phyloP scores from a whole-genome alignment of 2,329 filamentous ascomycete species.

The Beauveria australis region DNA sequence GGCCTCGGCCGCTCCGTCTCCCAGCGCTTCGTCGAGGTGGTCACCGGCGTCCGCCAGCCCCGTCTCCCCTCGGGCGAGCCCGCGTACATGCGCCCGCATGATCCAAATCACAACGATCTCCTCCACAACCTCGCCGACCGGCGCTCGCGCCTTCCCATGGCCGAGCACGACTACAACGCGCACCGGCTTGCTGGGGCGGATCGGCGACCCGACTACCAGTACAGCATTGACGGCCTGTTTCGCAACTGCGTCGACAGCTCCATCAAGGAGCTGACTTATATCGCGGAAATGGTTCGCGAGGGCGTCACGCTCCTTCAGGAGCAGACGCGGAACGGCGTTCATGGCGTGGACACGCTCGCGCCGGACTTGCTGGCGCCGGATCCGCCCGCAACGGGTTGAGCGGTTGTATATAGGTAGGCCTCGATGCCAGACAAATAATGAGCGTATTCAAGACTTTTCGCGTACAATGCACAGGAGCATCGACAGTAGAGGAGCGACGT shows the following conservation, averaged over 20 bases:
- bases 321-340: neutral
- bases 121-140: conserved; percentile 12
- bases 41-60: conserved; percentile 32
- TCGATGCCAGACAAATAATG: neutral
- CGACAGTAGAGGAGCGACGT: neutral
- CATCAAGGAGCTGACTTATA: conserved; percentile 35
- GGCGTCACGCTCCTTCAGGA: conserved; percentile 37
- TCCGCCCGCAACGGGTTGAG: neutral
- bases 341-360: neutral
- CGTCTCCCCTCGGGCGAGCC: conserved; percentile 12
- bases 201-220: conserved; percentile 33
- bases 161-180: conserved; percentile 27
- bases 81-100: conserved; percentile 14
- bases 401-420: neutral
- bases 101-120: conserved; percentile 13
- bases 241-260: conserved; percentile 35
- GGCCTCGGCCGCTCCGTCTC: conserved; percentile 31
- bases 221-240: conserved; percentile 36
- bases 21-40: conserved; percentile 40
- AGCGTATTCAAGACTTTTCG: neutral
- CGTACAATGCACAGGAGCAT: neutral
- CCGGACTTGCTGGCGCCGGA: neutral
- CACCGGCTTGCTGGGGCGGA: conserved; percentile 30
- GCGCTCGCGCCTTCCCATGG: conserved; percentile 14
- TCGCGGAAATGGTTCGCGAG: conserved; percentile 34